Percentiles rank a stretch among this genome's conserved stretches.
phyloP scores from a whole-genome alignment of 1,284 basidiomycete genomes.

The Boletus sp. region DNA sequence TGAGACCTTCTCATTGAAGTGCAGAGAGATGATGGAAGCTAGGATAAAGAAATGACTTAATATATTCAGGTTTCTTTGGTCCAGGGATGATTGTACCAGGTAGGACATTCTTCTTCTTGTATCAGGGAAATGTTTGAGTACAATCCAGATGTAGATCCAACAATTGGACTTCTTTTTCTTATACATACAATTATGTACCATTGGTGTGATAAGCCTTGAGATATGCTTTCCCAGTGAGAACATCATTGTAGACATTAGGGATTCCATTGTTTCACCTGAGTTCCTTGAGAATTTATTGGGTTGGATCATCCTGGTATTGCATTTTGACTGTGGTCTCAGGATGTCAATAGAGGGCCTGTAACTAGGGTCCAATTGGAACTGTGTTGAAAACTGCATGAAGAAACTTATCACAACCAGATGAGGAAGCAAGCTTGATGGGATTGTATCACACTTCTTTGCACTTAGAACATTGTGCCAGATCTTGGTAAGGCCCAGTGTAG shows the following conservation, averaged over 20 bases:
- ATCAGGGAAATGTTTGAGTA: conserved; percentile 2
- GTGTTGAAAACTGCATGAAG: background rate
- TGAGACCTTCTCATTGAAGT: background rate
- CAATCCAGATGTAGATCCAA: conserved; percentile 17
- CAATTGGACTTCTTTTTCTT: conserved; percentile 4
- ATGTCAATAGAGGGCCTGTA: background rate
- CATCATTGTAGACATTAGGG: background rate
- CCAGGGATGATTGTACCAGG: conserved; percentile 15
- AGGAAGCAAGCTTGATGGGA: background rate
- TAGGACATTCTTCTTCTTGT: conserved; percentile 12
- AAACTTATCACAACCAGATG: background rate
- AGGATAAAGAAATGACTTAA: conserved; percentile 12
- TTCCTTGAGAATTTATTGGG: background rate
- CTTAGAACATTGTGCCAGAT: background rate
- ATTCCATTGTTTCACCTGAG: background rate
- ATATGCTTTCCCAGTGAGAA: background rate
- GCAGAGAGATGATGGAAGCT: conserved; percentile 9
- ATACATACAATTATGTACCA: background rate
- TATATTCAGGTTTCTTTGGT: conserved; percentile 13
- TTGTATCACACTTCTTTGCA: background rate
- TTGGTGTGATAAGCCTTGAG: background rate
- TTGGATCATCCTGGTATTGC: background rate
- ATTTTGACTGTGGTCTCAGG: background rate
- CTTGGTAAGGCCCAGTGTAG: background rate
- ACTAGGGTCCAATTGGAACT: background rate